Percentiles rank a stretch among this genome's conserved stretches.
phyloP scores from a whole-genome alignment of 2,329 filamentous ascomycete species.

The Samsoniella hepiali region DNA sequence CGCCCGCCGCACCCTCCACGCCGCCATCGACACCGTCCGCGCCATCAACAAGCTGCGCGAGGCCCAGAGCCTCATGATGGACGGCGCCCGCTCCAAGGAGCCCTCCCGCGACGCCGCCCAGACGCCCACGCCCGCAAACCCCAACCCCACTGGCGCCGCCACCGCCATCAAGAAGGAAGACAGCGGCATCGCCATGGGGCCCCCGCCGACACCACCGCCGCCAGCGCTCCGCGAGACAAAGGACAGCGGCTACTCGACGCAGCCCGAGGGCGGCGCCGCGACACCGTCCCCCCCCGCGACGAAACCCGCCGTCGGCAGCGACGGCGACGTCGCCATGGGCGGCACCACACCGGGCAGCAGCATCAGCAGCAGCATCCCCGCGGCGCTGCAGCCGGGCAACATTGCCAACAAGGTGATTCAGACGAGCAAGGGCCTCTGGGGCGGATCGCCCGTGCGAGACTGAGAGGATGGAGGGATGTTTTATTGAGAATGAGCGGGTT shows the following conservation, averaged over 20 bases:
- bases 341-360: constrained; percentile 33
- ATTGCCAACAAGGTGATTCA: constrained; percentile 57
- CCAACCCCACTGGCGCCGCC: constrained; percentile 22
- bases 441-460: constrained; percentile 30
- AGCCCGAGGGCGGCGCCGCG: constrained; percentile 26
- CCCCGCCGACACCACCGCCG: background rate
- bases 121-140: background rate
- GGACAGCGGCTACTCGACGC: constrained; percentile 51
- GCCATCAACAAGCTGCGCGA: constrained; percentile 70
- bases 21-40: constrained; percentile 67
- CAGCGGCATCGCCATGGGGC: constrained; percentile 40
- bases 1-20: constrained; percentile 63
- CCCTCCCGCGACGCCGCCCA: constrained; percentile 39
- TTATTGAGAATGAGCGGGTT: too few relatives aligned
- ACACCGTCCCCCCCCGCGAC: background rate
- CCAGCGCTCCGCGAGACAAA: constrained; percentile 25
- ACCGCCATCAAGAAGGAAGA: constrained; percentile 40
- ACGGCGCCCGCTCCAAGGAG: constrained; percentile 54
- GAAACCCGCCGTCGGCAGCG: constrained; percentile 14
- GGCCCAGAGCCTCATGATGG: constrained; percentile 59
- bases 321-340: constrained; percentile 47
- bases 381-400: constrained; percentile 53
- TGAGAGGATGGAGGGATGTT: constrained; percentile 18
- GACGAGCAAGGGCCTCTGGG: constrained; percentile 63
- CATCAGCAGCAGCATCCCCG: constrained; percentile 43